These are phyloP conservation scores for Aspergillus luchuensis DNA, from an alignment of 2,329 filamentous ascomycete genomes.

Conservation along the genomic window DNA sequence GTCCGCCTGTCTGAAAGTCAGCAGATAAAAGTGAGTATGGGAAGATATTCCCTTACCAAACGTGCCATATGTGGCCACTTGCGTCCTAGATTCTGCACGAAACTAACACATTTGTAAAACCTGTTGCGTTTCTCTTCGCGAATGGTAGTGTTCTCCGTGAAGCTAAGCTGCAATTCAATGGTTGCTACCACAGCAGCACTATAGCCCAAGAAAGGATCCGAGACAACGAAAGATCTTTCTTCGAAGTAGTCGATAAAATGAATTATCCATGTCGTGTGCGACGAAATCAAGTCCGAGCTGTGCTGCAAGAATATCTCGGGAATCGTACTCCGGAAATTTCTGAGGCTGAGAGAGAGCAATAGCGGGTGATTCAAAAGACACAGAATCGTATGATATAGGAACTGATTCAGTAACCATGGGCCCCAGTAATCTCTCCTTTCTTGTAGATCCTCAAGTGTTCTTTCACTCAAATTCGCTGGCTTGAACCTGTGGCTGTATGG, in stretches of 20 bases:
- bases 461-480: constrained; percentile 50
- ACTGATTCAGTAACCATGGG: constrained; percentile 56
- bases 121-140: constrained; percentile 47
- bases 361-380: constrained; percentile 58
- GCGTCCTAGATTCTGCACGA: constrained; percentile 45
- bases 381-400: constrained; percentile 56
- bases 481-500: constrained; percentile 56
- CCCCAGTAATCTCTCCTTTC: constrained; percentile 55
- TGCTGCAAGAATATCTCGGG: constrained; percentile 59
- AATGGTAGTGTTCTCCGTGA: constrained; percentile 45
- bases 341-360: constrained; percentile 55
- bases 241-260: constrained; percentile 53
- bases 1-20: constrained; percentile 37
- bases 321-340: constrained; percentile 55
- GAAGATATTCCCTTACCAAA: constrained; percentile 35
- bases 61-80: constrained; percentile 51
- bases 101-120: constrained; percentile 50
- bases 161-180: constrained; percentile 58
- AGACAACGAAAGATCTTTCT: constrained; percentile 50
- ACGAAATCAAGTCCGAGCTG: constrained; percentile 54
- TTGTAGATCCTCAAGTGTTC: constrained; percentile 46
- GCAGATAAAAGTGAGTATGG: not conserved
- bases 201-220: constrained; percentile 53
- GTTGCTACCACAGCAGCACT: constrained; percentile 57
- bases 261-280: constrained; percentile 57